These are phyloP conservation scores for Fusarium avenaceum DNA, from an alignment of 2,329 filamentous ascomycete species.

Conservation along the genomic window DNA sequence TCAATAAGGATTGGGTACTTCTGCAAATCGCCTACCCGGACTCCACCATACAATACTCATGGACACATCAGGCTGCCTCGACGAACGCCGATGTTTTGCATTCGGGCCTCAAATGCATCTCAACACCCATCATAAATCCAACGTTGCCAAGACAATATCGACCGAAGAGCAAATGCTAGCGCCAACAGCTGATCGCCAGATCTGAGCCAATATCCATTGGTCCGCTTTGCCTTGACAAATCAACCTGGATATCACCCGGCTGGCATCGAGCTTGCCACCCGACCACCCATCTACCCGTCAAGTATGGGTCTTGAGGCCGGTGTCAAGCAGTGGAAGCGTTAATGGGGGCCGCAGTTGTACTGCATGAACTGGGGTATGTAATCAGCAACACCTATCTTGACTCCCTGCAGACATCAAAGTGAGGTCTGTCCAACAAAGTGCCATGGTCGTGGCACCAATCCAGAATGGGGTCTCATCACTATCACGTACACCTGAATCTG, in stretches of 20 bases:
- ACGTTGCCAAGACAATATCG: conserved; percentile 20
- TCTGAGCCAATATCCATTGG: conserved; percentile 28
- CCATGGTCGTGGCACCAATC: conserved; percentile 33
- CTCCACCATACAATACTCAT: conserved; percentile 13
- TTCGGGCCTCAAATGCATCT: conserved; percentile 34
- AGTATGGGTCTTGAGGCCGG: conserved; percentile 17
- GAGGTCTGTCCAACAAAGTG: conserved; percentile 1
- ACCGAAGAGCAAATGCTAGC: conserved; percentile 29
- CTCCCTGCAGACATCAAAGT: background rate
- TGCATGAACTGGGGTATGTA: conserved; percentile 35
- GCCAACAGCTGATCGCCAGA: conserved; percentile 41
- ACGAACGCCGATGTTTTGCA: conserved; percentile 16
- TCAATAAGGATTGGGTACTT: conserved; percentile 5
- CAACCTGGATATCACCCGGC: conserved; percentile 9
- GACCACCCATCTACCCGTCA: conserved; percentile 13
- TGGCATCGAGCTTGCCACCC: conserved; percentile 1
- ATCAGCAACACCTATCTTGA: conserved; percentile 3
- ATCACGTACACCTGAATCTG: conserved; percentile 1
- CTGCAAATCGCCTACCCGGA: conserved; percentile 10
- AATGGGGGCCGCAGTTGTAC: conserved; percentile 31
- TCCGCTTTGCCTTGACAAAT: conserved; percentile 19
- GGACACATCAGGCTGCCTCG: background rate
- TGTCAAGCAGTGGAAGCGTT: conserved; percentile 18
- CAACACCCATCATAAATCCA: conserved; percentile 4
- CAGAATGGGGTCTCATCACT: conserved; percentile 15